Base-by-base conservation (phyloP, 164 flowering plant species). In the Akebia trifoliata region DNA sequence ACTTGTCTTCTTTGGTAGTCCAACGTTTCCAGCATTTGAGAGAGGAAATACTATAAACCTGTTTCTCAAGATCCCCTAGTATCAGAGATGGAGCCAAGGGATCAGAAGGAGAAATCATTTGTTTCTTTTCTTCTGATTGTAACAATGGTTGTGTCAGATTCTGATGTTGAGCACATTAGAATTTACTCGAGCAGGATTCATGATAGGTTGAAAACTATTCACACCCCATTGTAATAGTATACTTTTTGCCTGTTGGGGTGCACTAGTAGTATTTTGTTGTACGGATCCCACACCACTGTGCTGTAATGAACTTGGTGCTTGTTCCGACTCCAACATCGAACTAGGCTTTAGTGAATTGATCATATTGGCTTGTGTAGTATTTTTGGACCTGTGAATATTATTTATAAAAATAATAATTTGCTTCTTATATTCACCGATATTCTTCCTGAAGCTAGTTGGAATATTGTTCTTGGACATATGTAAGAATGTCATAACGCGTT, bases 61-160 rank as follows among this genome's bases (percentile, higher is more conserved):
- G 78, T 61, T 93, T 90, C 71, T 84, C 96, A 31, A 85, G 40
- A 21, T 84, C 97, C 17, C 82, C 94, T 0, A 78, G 98, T 70
- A 81, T 66, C 7, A 94, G 91, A 10, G 96, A 87, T 50, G 93
- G 93, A 57, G 83, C 88, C 75, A 83, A 50, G 39, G 97, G 86
- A 58, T 94, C 79, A 49, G 90, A 74, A 36, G 98, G 89, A 67
- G 98, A 84, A 51, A 93, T 87, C 43, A 72, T 81, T 18, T 79
- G 84, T 56, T 79, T 78, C 43, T 73, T 32, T 46, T 75, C 85
- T 57, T 78, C 86, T 18, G 65, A 22, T 55, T 75, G 87, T 31
- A 76, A 24, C 65, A 75, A 82, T 55, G 76, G 80, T 43, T 79
- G 90, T 59, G 81, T 81, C 67, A 81, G 31, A 63, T 77, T 83